Conservation (phyloP, 805 yeast species). For the Phaffomyces antillensis region DNA sequence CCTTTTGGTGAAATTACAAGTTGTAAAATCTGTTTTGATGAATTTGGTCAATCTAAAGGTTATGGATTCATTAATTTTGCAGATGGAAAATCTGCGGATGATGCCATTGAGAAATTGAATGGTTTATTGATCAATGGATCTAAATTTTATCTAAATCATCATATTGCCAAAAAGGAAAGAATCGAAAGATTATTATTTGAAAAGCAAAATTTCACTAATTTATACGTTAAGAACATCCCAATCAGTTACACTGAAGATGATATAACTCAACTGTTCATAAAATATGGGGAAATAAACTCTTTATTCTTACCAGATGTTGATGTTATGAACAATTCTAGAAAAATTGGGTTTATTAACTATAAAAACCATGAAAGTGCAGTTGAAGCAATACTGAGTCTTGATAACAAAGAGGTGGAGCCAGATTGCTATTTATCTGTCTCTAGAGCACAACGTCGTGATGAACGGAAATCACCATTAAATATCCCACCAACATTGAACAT, state of each 20-base stretch:
- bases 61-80: slow-evolving; percentile 64
- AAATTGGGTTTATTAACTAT: slow-evolving; percentile 47
- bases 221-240: slow-evolving; percentile 46
- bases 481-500: slow-evolving; percentile 2
- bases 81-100: slow-evolving; percentile 44
- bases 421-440: slow-evolving; percentile 29
- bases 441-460: slow-evolving; percentile 39
- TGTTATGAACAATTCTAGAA: slow-evolving; percentile 1
- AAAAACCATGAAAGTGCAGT: slow-evolving; percentile 39
- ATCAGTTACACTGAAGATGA: slow-evolving; percentile 27
- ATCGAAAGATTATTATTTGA: slow-evolving; percentile 36
- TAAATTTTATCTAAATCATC: slow-evolving; percentile 44
- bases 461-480: slow-evolving; percentile 11
- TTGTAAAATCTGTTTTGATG: slow-evolving; percentile 41
- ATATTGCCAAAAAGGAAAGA: slow-evolving; percentile 55
- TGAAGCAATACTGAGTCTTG: slow-evolving; percentile 38
- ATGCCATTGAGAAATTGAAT: slow-evolving; percentile 51
- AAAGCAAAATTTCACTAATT: slow-evolving; percentile 40
- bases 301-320: slow-evolving; percentile 45
- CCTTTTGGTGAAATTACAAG: slow-evolving; percentile 34
- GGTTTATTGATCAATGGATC: slow-evolving; percentile 32
- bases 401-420: slow-evolving; percentile 32
- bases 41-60: slow-evolving; percentile 38
- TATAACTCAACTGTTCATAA: slow-evolving; percentile 35
- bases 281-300: slow-evolving; percentile 44